Base-by-base conservation (phyloP, 1,284 basidiomycete genomes). In the Pseudozyma tsukubaensis region DNA sequence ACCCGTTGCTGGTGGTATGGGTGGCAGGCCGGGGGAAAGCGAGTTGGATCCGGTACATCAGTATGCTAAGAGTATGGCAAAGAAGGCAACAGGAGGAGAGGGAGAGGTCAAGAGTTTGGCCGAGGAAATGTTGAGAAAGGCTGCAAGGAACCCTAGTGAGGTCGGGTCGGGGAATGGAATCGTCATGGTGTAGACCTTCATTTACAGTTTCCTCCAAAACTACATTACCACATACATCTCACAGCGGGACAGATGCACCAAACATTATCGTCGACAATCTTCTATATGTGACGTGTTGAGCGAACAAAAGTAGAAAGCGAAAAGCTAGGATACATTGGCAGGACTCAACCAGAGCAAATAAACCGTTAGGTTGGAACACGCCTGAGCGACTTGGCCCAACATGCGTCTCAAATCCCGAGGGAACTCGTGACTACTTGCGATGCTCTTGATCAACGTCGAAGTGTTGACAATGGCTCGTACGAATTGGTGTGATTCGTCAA, bases 1-100 rank as follows among this genome's bases (percentile, higher is more conserved):
- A 16, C 83, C 83, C 0, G 51, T 84, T 11, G 71, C 80, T 1
- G 83, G 83, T 5, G 83, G 83, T 3, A 80, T 84, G 71, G 83
- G 83, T 0, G 37, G 21, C 3, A 59, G 82, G 40, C 64, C 81
- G 9, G 79, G 78, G 13, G 83, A 84, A 50, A 36, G 63, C 6
- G 82, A 78, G 44, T 59, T 80, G 14, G 83, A 84, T 53, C 83
- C 83, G 0, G 77, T 78, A 0, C 71, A 71, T 3, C 47, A 29
- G 13, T 55, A 73, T 45, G 61, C 67, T 21, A 58, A 54, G 43
- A 32, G 49, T n/a, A n/a, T 69, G 44, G 47, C 61, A 24, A 55
- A 67, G 24, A 50, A 51, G 14, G 49, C 56, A n/a, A 12, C 24
- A 1, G 24, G 36, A 42, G 39, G 9, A 48, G 12, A 43, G 10